These are phyloP conservation scores for Parastagonospora avenae DNA, from an alignment of 2,329 filamentous ascomycete genomes.

Conservation along the genomic window DNA sequence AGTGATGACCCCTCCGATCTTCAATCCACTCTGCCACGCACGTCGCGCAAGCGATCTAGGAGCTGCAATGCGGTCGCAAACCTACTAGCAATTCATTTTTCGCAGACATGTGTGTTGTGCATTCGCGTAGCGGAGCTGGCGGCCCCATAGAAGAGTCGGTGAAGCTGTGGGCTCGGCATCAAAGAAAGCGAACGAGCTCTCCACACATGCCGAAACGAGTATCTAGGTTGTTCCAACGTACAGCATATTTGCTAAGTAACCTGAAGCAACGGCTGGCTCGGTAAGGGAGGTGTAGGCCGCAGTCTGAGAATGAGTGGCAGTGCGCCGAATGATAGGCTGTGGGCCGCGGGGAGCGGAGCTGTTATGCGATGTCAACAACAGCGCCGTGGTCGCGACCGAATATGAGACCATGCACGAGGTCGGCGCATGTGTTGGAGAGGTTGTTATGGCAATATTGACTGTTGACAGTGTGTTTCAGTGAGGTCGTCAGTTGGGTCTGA, in stretches of 20 bases:
- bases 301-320: conserved; percentile 34
- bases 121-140: conserved; percentile 32
- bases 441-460: conserved; percentile 21
- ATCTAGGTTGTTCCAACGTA: conserved; percentile 12
- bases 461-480: conserved; percentile 20
- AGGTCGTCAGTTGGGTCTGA: conserved; percentile 3
- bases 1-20: conserved; percentile 26
- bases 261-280: conserved; percentile 18
- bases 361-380: conserved; percentile 16
- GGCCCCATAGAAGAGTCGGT: conserved; percentile 36
- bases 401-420: conserved; percentile 18
- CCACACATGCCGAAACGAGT: conserved; percentile 11
- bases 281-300: conserved; percentile 19
- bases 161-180: conserved; percentile 33
- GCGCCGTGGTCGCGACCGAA: conserved; percentile 21
- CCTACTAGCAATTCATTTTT: conserved; percentile 20
- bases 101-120: conserved; percentile 19
- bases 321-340: conserved; percentile 35
- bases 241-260: conserved; percentile 6
- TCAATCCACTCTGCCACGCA: conserved; percentile 31
- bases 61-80: conserved; percentile 25
- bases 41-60: conserved; percentile 31
- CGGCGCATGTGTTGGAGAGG: conserved; percentile 8
- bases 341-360: conserved; percentile 25
- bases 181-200: conserved; percentile 30